Base-by-base conservation (phyloP, 2,329 filamentous ascomycete genomes). In the Talaromyces atroroseus region DNA sequence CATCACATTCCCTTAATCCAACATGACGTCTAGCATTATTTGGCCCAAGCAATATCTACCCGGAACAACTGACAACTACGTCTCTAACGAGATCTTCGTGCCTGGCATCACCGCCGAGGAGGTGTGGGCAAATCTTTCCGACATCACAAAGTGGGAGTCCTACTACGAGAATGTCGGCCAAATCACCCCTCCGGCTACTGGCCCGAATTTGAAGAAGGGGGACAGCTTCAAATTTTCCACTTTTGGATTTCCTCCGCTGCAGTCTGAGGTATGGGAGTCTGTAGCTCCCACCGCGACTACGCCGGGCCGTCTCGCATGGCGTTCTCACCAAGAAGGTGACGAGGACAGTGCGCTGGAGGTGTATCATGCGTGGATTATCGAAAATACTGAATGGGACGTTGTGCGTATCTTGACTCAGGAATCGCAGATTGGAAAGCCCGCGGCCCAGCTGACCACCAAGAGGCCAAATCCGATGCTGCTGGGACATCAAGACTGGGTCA, bases 1-100 rank as follows among this genome's bases (percentile, higher is more conserved):
- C 26, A 38, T 12, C 34, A 38, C 14, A 18, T 11, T 40, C 36
- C 4, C n/a, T 8, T 18, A 40, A 40, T 40, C 8, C 44, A 46
- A 23, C 7, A 46, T 46, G 44, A 24, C 48, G 24, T 49, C 47
- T 18, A 36, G 21, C 20, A 50, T 50, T 32, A 50, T 50, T 20
- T 50, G 48, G 48, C 48, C 48, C 12, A 21, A 50, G 48, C 29
- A 40, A 24, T 50, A 38, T 20, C 48, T 50, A 6, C 48, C 48
- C 32, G 48, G 48, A 14, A 50, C 48, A 16, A 36, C 48, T 12
- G 48, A 50, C 48, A 50, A 50, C 48, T 50, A 50, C 21, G 48
- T 50, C 20, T 50, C 48, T 10, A 50, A 50, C 34, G 48, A 50
- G 20, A 40, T 50, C 18, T 50, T 38, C 21, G 48, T 40, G n/a